phyloP scores from a whole-genome alignment of 345 rosid species.

The Linum usitatissimum region DNA sequence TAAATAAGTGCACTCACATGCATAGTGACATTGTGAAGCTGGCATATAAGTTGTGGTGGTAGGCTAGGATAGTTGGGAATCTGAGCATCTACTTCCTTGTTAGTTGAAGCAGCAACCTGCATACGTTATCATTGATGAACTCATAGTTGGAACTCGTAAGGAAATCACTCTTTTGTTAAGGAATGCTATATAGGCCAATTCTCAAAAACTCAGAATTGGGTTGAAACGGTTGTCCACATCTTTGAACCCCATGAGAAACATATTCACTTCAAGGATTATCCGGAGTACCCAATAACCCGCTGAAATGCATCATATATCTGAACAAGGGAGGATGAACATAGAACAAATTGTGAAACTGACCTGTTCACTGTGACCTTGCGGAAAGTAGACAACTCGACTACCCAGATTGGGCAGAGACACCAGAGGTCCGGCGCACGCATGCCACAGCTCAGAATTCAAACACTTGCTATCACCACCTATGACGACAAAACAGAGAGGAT shows the following conservation, averaged over 20 bases:
- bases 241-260: not conserved
- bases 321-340: no score
- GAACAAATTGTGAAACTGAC: constrained; percentile 22
- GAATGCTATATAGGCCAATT: no score
- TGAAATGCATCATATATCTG: not conserved
- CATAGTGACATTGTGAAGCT: constrained; percentile 96
- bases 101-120: constrained; percentile 93
- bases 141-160: no score
- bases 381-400: constrained; percentile 96
- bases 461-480: constrained; percentile 71
- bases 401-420: constrained; percentile 89
- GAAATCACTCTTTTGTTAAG: no score
- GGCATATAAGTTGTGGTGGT: constrained; percentile 94
- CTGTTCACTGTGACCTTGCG: constrained; percentile 99
- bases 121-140: not conserved
- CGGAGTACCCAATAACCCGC: not conserved
- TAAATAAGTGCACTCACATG: constrained; percentile 50
- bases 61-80: constrained; percentile 90
- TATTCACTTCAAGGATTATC: no score
- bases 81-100: constrained; percentile 86
- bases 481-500: no score
- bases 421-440: constrained; percentile 99
- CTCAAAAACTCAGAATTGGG: no score
- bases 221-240: no score
- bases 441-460: constrained; percentile 97